Evolutionary conservation across 2,329 filamentous ascomycete genomes (phyloP), one percentile per base, ranked within the genome.

Genomic region (Cryoendolithus antarcticus): DNA sequence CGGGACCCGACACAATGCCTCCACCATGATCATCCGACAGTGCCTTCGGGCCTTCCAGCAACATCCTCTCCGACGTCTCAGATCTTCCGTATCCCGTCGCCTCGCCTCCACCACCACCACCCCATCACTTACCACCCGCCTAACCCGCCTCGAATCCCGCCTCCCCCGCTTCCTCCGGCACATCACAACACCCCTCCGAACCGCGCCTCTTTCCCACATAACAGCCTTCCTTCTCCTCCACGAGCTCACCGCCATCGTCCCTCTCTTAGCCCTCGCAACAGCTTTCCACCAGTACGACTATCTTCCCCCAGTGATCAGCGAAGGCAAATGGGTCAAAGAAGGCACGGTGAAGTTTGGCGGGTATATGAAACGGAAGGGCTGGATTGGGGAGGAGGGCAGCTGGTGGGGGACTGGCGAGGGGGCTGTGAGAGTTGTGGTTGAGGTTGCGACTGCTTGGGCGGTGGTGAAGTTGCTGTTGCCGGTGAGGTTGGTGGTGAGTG

Each of bases 161-260:
- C 52, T 83, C 6, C 86, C 85, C 2, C 63, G 56, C 4, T 79
- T 77, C 44, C 69, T 93, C 9, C 81, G 75, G 42, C 70, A 67
- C 38, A 84, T 86, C 63, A 79, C 83, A 1, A 62, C 66, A 1
- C 75, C 77, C 1, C 74, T 98, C 3, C 75, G 79, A 41, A 70
- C 73, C 40, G 86, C 86, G 1, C 91, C 91, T 0, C 61, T 86
- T 32, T 84, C 84, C 1, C 86, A 95, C 62, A 69, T 93, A 32
- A 75, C 81, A 1, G 80, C 89, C 0, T 98, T 98, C 59, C 67
- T 96, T 8, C 67, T 95, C 30, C 71, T 98, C 0, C 91, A 98
- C 65, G 91, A 98, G 61, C 58, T 95, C 33, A 96, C 91, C 1
- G 89, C 91, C 8, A 65, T 95, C 8, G 61, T 89, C 1, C 89